phyloP scores from a whole-genome alignment of 192 early-diverging fungal species.

The Oehlia diaphana region DNA sequence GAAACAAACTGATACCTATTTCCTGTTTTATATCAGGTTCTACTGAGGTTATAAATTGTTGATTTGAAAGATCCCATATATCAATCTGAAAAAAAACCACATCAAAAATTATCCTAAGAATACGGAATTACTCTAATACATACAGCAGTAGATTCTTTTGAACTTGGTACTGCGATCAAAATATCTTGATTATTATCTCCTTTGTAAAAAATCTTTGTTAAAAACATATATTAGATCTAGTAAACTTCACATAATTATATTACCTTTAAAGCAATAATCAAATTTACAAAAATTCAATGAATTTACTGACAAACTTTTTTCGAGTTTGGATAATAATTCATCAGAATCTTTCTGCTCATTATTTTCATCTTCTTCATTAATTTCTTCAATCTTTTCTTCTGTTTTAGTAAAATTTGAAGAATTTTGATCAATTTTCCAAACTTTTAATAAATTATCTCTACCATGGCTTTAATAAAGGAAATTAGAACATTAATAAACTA shows the following conservation, averaged over 20 bases:
- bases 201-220: not conserved
- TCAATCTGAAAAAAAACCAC: constrained; percentile 18
- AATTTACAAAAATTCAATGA: constrained; percentile 44
- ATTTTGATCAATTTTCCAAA: constrained; percentile 38
- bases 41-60: constrained; percentile 8
- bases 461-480: constrained; percentile 37
- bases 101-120: not conserved
- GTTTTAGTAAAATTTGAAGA: constrained; percentile 12
- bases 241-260: not conserved
- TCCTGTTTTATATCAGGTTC: constrained; percentile 1
- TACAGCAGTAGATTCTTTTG: not conserved
- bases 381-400: not conserved
- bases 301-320: constrained; percentile 39
- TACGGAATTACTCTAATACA: not conserved
- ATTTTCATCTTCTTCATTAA: not conserved
- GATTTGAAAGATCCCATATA: constrained; percentile 6
- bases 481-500: not conserved
- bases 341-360: no score
- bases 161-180: not conserved
- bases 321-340: not conserved
- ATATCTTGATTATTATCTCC: not conserved
- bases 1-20: not conserved
- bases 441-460: constrained; percentile 39
- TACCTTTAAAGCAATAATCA: constrained; percentile 31
- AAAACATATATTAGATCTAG: not conserved